phyloP scores from a whole-genome alignment of 2,329 filamentous ascomycete species.

The Immersiporthe knoxdaviesiana region DNA sequence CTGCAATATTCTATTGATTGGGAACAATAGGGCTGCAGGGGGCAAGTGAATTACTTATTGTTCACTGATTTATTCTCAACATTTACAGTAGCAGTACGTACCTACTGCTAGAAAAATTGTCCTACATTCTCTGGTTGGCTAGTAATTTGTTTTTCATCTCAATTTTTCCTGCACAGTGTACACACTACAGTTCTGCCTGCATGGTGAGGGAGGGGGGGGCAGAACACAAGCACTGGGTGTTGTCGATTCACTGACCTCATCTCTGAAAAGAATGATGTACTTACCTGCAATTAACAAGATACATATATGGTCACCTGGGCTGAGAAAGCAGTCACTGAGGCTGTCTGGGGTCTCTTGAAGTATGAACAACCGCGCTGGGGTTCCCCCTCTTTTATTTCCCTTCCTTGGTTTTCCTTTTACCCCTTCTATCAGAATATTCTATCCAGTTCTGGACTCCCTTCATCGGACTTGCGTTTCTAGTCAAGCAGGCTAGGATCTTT shows the following conservation, averaged over 20 bases:
- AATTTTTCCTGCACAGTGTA: neutral
- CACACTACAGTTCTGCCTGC: neutral
- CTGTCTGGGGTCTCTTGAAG: neutral
- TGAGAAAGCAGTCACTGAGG: neutral
- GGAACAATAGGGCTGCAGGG: neutral
- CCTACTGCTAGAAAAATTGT: neutral
- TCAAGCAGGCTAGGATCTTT: neutral
- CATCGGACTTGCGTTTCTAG: too few relatives aligned
- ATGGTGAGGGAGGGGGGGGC: neutral
- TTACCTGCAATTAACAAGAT: too few relatives aligned
- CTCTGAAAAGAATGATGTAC: neutral
- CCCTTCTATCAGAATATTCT: neutral
- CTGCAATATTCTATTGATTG: neutral
- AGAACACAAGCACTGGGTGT: neutral
- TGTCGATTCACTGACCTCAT: neutral
- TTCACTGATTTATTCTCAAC: neutral
- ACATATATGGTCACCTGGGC: neutral
- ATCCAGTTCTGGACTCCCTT: neutral
- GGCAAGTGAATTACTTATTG: neutral
- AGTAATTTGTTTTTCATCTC: neutral
- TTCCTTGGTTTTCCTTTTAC: too few relatives aligned
- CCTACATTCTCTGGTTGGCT: neutral
- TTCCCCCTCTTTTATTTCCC: too few relatives aligned
- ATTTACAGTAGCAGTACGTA: neutral
- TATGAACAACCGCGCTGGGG: neutral